Conservation (phyloP, 2,329 filamentous ascomycete genomes). For the Didymella lethalis region DNA sequence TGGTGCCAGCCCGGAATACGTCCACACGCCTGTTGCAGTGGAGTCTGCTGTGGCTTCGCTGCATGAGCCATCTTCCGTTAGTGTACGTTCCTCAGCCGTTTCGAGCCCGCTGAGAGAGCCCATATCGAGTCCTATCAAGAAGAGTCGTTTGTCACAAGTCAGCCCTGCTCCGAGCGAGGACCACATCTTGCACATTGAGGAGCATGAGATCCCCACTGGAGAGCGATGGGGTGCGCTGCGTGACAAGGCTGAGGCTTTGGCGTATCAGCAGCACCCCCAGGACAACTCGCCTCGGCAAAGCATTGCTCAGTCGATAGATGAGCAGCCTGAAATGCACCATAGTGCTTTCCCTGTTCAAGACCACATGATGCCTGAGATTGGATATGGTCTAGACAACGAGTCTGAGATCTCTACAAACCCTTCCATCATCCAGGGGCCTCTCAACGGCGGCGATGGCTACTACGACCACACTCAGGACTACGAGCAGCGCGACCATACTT, state of each 20-base stretch:
- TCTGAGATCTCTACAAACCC: conserved; percentile 83
- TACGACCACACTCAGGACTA: conserved; percentile 53
- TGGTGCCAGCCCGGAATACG: conserved; percentile 77
- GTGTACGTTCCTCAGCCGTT: conserved; percentile 48
- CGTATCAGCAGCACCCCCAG: conserved; percentile 33
- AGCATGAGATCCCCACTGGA: conserved; percentile 39
- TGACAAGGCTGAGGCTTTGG: conserved; percentile 52
- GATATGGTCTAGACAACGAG: conserved; percentile 65
- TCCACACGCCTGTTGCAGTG: conserved; percentile 75
- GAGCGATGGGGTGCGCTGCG: conserved; percentile 52
- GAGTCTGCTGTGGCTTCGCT: conserved; percentile 93
- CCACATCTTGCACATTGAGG: conserved; percentile 24
- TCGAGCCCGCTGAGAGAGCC: conserved; percentile 34
- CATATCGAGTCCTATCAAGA: conserved; percentile 29
- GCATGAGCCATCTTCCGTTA: conserved; percentile 82
- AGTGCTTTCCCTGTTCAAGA: conserved; percentile 73
- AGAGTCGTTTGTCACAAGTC: conserved; percentile 39
- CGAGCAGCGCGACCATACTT: conserved; percentile 47
- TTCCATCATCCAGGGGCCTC: conserved; percentile 79
- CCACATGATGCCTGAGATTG: conserved; percentile 80
- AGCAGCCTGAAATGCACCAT: conserved; percentile 67
- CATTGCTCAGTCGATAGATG: conserved; percentile 57
- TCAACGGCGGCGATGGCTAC: conserved; percentile 62
- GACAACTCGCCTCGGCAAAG: conserved; percentile 64
- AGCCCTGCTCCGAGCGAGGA: conserved; percentile 31